Evolutionary conservation across 108 stramenopile species (phyloP).

Genomic region (Conticribra weissflogii): DNA sequence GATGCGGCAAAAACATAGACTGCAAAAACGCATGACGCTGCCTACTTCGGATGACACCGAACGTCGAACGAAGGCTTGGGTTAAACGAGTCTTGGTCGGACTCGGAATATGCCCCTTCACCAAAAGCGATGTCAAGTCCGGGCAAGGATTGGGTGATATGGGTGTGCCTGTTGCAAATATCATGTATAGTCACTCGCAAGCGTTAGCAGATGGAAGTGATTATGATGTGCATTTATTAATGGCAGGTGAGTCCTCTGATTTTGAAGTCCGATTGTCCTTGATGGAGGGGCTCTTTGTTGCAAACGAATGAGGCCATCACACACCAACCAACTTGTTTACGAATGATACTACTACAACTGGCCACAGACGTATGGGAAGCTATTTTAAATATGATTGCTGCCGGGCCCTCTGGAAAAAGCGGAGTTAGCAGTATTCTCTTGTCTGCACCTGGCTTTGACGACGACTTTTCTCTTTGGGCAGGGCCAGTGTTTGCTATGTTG

Average conservation of each 20-base stretch:
- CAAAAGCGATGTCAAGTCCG: slow-evolving; percentile 61
- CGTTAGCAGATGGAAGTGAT: background rate
- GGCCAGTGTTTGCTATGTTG: slow-evolving; percentile 82
- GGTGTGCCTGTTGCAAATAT: slow-evolving; percentile 73
- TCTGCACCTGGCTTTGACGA: slow-evolving; percentile 81
- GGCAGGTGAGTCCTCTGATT: slow-evolving; percentile 54
- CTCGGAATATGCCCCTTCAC: slow-evolving; percentile 82
- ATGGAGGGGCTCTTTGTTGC: no score
- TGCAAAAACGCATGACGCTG: background rate
- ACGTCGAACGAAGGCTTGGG: slow-evolving; percentile 73
- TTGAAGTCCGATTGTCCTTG: no score
- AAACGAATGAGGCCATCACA: no score
- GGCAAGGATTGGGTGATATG: slow-evolving; percentile 71
- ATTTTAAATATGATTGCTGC: slow-evolving; percentile 72
- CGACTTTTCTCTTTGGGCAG: slow-evolving; percentile 69
- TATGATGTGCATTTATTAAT: slow-evolving; percentile 54
- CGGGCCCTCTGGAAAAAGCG: slow-evolving; percentile 61
- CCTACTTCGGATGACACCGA: slow-evolving; percentile 46
- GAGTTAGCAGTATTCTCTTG: slow-evolving; percentile 73
- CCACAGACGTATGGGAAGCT: slow-evolving; percentile 56
- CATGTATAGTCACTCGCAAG: slow-evolving; percentile 62
- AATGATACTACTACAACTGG: no score
- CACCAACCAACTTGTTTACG: no score
- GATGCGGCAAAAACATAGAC: slow-evolving; percentile 9
- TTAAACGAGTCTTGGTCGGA: slow-evolving; percentile 71